These are phyloP conservation scores for Fusarium torreyae DNA, from an alignment of 2,329 filamentous ascomycete species.

Conservation along the genomic window DNA sequence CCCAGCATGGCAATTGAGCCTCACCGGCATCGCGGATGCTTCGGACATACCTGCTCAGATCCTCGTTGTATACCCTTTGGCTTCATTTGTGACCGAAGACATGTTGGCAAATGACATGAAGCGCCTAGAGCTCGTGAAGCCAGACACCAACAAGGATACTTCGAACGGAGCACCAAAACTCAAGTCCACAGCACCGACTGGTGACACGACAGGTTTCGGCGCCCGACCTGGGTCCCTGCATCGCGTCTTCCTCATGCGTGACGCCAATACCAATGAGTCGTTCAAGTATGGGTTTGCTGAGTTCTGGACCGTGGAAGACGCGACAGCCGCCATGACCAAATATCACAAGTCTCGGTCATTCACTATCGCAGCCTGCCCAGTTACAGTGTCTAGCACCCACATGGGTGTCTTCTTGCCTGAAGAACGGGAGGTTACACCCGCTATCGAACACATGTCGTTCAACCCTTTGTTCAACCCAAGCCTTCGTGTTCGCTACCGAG, in stretches of 20 bases:
- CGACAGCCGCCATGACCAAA: constrained; percentile 80
- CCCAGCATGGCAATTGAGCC: constrained; percentile 53
- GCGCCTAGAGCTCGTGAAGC: constrained; percentile 78
- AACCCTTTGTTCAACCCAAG: constrained; percentile 77
- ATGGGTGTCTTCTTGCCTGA: constrained; percentile 88
- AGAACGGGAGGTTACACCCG: constrained; percentile 68
- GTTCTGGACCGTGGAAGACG: constrained; percentile 83
- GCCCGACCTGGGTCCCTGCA: constrained; percentile 82
- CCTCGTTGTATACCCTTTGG: constrained; percentile 80
- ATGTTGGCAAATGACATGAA: constrained; percentile 80
- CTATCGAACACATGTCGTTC: constrained; percentile 77
- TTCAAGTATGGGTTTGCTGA: constrained; percentile 89
- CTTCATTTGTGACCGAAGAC: constrained; percentile 79
- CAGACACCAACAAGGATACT: constrained; percentile 61
- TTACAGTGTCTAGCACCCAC: constrained; percentile 82
- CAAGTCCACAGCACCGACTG: constrained; percentile 71
- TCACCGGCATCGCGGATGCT: constrained; percentile 66
- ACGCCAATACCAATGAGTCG: constrained; percentile 78
- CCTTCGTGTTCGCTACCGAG: constrained; percentile 82
- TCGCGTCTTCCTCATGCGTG: constrained; percentile 82
- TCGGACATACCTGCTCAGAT: constrained; percentile 78
- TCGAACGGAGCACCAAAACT: constrained; percentile 66
- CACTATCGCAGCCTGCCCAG: constrained; percentile 81
- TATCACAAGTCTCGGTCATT: constrained; percentile 81
- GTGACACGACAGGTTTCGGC: constrained; percentile 73